Percentiles rank a stretch among this genome's conserved stretches.
Evolutionary conservation across 73 alveolate genomes (phyloP).

Genomic region (Blepharisma stoltei): DNA sequence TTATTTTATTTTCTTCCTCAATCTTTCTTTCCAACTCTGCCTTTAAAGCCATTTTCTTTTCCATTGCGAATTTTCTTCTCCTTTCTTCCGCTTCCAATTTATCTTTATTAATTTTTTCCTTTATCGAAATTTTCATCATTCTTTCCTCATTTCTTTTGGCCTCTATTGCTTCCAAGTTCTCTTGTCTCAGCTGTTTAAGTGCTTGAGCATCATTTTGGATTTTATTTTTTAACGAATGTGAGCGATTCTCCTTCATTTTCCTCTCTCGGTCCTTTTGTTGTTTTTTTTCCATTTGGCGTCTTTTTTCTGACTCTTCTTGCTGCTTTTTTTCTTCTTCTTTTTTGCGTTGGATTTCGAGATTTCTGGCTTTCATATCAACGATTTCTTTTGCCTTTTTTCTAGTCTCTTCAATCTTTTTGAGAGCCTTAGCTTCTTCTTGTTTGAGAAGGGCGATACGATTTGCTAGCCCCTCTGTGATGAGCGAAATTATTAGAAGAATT

Average conservation of each 20-base stretch:
- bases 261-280: not conserved
- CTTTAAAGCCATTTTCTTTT: not conserved
- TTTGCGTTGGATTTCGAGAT: not conserved
- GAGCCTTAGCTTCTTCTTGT: constrained; percentile 33
- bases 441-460: constrained; percentile 35
- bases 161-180: not conserved
- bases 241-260: not conserved
- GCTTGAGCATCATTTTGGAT: constrained; percentile 12
- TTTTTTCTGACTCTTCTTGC: constrained; percentile 24
- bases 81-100: constrained; percentile 9
- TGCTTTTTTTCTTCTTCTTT: constrained; percentile 29
- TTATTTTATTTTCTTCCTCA: constrained; percentile 27
- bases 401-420: constrained; percentile 36
- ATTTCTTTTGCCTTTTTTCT: constrained; percentile 28
- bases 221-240: not conserved
- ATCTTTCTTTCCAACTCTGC: constrained; percentile 17
- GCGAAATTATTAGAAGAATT: too few species aligned
- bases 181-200: not conserved
- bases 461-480: too few species aligned
- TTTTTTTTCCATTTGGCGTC: not conserved
- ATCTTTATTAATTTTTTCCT: not conserved
- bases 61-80: constrained; percentile 16
- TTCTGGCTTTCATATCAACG: not conserved
- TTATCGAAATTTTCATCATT: not conserved
- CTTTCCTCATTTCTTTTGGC: not conserved